Evolutionary conservation across 2,329 filamentous ascomycete species (phyloP).

Genomic region (Aspergillus pseudoterreus): DNA sequence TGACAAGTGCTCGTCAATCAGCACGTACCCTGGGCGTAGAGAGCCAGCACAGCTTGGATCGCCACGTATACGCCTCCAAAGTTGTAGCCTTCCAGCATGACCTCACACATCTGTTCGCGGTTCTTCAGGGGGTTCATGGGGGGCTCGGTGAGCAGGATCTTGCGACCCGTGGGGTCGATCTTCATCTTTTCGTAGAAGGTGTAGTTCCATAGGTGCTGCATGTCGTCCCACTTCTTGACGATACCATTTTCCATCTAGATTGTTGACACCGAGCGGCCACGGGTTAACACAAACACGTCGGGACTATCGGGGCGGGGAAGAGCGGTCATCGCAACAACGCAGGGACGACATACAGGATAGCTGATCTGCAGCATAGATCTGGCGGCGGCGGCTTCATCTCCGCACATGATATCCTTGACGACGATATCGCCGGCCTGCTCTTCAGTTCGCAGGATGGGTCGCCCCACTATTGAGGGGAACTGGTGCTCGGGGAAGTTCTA

Average conservation of each 20-base stretch:
- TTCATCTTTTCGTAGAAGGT: conserved; percentile 98
- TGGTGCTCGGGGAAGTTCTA: conserved; percentile 99
- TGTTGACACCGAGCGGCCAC: conserved; percentile 11
- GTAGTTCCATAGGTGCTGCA: conserved; percentile 99
- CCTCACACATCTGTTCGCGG: conserved; percentile 95
- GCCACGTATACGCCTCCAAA: conserved; percentile 98
- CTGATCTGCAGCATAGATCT: conserved; percentile 97
- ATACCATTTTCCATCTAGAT: conserved; percentile 96
- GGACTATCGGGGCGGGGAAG: conserved; percentile 4
- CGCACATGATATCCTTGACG: conserved; percentile 99
- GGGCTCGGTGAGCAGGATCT: conserved; percentile 95
- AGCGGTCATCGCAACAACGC: conserved; percentile 4
- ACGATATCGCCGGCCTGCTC: conserved; percentile 71
- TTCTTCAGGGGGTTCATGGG: conserved; percentile 98
- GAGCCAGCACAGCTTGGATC: conserved; percentile 90
- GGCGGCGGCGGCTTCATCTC: conserved; percentile 93
- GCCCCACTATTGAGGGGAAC: conserved; percentile 96
- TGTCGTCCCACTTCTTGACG: conserved; percentile 99
- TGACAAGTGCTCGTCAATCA: no score
- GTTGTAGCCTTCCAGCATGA: conserved; percentile 97
- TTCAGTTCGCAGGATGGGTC: conserved; percentile 94
- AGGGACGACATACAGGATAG: conserved; percentile 65
- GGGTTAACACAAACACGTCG: conserved; percentile 17
- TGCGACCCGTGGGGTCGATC: conserved; percentile 83
- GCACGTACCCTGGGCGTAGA: conserved; percentile 84